Base-by-base conservation (phyloP, 768 basidiomycete species). In the Albatrellus ellisii region DNA sequence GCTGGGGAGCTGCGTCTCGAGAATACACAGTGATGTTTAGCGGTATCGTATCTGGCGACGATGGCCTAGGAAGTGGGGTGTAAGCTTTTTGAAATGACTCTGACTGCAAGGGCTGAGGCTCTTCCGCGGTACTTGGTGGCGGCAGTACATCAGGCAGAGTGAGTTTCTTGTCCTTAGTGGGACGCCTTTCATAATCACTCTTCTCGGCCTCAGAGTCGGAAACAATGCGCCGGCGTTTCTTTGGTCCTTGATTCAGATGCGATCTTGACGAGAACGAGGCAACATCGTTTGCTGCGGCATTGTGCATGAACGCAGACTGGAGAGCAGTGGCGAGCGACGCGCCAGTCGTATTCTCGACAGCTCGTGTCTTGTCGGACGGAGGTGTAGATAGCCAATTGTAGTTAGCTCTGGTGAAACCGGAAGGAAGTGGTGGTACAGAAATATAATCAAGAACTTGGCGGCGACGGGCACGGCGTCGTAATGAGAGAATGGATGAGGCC, bases 231-330 rank as follows among this genome's bases (percentile, higher is more conserved):
- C 29, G 17, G 1, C 12, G 11, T 15, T 18, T 26, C 17, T 14
- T 21, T 1, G 21, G 25, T 24, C 12, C 39, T 17, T 9, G 21
- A 11, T 17, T 21, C 25, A 2, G 18, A 18, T 11, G 28, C 29
- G 29, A 12, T 12, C 29, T 12, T 17, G 29, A 32, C 14, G 29
- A 17, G 1, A 12, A 12, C 1, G 29, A 12, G 2, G 6, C 9
- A 6, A 12, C 15, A 12, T 11, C 4, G 17, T 7, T 12, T 5
- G 20, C 35, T 22, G 6, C 12, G 17, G 8, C 34, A 35, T 42
- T 46, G 7, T 39, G 39, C 18, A 27, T 33, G 21, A 48, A 46
- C 9, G 41, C 45, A 17, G 24, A 25, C n/a, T 36, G 27, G 9
- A 43, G 45, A 4, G 27, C 45, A 1, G 33, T n/a, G 3, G 34